Conservation (phyloP, 305 asterid genomes). For the Fraxinus ornus region DNA sequence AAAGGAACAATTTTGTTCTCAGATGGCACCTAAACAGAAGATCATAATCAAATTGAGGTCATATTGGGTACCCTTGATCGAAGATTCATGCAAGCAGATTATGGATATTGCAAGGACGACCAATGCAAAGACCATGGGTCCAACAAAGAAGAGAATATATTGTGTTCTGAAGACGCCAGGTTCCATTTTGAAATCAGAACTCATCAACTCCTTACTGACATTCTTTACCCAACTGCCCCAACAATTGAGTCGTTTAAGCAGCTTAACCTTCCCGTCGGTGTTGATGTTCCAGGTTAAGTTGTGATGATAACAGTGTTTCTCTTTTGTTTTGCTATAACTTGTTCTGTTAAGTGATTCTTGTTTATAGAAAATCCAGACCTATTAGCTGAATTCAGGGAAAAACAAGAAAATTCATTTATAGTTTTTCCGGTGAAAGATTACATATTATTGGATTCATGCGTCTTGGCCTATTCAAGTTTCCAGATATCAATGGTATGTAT, state of each 20-base stretch:
- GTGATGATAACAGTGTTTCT: no score
- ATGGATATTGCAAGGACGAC: conserved; percentile 20
- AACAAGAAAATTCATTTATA: neutral
- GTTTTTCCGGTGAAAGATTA: neutral
- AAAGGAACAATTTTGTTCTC: neutral
- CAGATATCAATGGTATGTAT: neutral
- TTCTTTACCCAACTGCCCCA: conserved; percentile 91
- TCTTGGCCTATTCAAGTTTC: neutral
- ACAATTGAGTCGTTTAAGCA: conserved; percentile 96
- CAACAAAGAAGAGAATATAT: conserved; percentile 73
- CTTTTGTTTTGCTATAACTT: neutral
- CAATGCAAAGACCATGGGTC: conserved; percentile 15
- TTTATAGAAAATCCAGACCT: neutral
- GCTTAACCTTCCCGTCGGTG: conserved; percentile 82
- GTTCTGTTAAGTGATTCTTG: neutral
- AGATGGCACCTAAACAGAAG: conserved; percentile 25
- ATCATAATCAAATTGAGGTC: conserved; percentile 83
- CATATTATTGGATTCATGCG: neutral
- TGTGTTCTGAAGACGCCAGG: conserved; percentile 94
- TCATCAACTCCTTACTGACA: conserved; percentile 88
- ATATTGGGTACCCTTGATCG: conserved; percentile 87
- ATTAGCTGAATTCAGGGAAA: neutral
- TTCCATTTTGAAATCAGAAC: conserved; percentile 82
- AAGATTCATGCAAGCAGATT: conserved; percentile 82
- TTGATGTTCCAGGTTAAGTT: conserved; percentile 40